Base-by-base conservation (phyloP, 192 early-diverging fungal genomes). In the Gamsiella multidivaricata region DNA sequence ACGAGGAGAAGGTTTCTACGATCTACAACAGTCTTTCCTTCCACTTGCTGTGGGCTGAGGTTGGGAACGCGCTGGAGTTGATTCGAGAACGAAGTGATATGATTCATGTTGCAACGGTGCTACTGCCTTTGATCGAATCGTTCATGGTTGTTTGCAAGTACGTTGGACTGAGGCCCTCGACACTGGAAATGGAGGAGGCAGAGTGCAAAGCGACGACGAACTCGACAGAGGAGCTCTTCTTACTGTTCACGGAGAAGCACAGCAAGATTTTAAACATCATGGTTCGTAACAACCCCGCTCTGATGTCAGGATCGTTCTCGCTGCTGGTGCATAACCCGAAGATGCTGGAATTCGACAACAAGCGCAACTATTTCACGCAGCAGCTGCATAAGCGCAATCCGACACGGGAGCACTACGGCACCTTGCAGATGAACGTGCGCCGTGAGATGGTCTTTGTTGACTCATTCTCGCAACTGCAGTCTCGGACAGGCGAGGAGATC, bases 291-390 rank as follows among this genome's bases (percentile, higher is more conserved):
- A 99, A 95, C 72, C 96, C 97, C 4, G 90, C 92, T 0, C 68
- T 99, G 39, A 94, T 99, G 92, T 96, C 92, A 71, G 96, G 96
- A 4, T 98, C 97, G 9, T 99, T 99, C 80, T 93, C 96, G 23
- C 80, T 99, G 43, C 82, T 99, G 51, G 94, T 99, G n/a, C 93
- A 93, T 61, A 98, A 97, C 70, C 95, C 96, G 51, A 97, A 96
- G 70, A 94, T 98, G 65, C 84, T 99, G 43, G 96, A 99, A 67
- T 99, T 99, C 83, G 97, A 99, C 86, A 99, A 98, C 87, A 99
- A 99, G 84, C 89, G 96, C 23, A 96, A 96, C 66, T 99, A 97
- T 86, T 99, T 99, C 79, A 91, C 88, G 60, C 96, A 96, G 78
- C 95, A 96, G 59, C 84, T 99, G 52, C 96, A 96, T 80, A 96